Percentiles rank a stretch among this genome's conserved stretches.
Conservation (phyloP, 768 basidiomycete species). For the Psilocybe cyanescens region DNA sequence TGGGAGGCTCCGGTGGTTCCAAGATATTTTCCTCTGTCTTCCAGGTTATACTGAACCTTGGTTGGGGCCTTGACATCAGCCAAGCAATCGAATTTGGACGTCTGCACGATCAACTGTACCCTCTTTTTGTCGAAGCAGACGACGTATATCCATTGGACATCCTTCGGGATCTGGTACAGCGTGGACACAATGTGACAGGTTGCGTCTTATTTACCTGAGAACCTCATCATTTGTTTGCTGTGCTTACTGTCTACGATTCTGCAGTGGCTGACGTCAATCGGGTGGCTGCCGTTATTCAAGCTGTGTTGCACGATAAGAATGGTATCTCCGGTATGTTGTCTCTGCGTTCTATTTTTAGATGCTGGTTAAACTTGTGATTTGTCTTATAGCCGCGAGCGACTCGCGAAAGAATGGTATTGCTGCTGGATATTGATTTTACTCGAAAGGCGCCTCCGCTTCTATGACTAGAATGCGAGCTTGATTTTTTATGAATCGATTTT, state of each 20-base stretch:
- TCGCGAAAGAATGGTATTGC: conserved; percentile 94
- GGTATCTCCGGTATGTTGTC: conserved; percentile 62
- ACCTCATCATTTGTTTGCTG: background rate
- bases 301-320: conserved; percentile 54
- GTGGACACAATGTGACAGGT: conserved; percentile 80
- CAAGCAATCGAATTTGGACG: conserved; percentile 84
- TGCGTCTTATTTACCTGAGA: conserved; percentile 16
- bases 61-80: conserved; percentile 82
- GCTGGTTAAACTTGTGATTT: conserved; percentile 1
- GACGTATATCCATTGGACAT: conserved; percentile 57
- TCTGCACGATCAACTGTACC: conserved; percentile 87
- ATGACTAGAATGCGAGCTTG: too few relatives aligned
- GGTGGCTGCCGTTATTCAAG: conserved; percentile 79
- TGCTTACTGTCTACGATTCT: conserved; percentile 1
- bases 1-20: conserved; percentile 90
- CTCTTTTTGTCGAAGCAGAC: conserved; percentile 63
- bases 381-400: conserved; percentile 77
- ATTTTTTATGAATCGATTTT: too few relatives aligned
- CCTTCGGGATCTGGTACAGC: conserved; percentile 54
- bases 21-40: conserved; percentile 82
- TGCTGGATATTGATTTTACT: conserved; percentile 61
- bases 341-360: conserved; percentile 4
- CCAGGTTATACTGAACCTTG: conserved; percentile 79
- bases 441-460: too few relatives aligned
- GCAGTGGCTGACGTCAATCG: conserved; percentile 69